Percentiles rank a stretch among this genome's conserved stretches.
Evolutionary conservation across 2,329 filamentous ascomycete genomes (phyloP).

Genomic region (Colletotrichum euphorbiae): DNA sequence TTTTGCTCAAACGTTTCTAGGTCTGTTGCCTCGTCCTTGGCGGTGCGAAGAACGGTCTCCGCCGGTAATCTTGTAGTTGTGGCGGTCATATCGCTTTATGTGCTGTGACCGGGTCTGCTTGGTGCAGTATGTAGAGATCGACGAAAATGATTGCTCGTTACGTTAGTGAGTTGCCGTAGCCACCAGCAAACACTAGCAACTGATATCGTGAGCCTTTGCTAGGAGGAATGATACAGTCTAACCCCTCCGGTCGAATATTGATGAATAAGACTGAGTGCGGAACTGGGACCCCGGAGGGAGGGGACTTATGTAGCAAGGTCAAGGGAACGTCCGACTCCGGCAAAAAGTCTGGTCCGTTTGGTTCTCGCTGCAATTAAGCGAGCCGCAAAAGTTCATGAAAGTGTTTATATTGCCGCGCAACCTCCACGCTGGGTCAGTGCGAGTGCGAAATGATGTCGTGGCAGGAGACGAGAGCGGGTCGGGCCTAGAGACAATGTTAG

Average conservation of each 20-base stretch:
- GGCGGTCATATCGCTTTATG: background rate
- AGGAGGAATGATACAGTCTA: too few relatives aligned
- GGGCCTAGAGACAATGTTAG: background rate
- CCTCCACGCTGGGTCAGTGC: background rate
- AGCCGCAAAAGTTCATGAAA: background rate
- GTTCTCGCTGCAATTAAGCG: conserved; percentile 7
- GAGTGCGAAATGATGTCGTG: conserved; percentile 12
- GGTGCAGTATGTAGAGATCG: too few relatives aligned
- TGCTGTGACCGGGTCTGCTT: too few relatives aligned
- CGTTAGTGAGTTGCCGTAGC: too few relatives aligned
- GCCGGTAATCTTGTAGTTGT: conserved; percentile 13
- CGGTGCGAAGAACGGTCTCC: conserved; percentile 31
- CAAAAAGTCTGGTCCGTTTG: too few relatives aligned
- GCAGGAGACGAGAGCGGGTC: conserved; percentile 2
- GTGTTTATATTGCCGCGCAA: conserved; percentile 3
- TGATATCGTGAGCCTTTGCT: too few relatives aligned
- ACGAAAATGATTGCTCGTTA: too few relatives aligned
- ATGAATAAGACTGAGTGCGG: background rate
- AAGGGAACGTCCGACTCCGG: too few relatives aligned
- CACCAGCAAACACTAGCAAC: too few relatives aligned
- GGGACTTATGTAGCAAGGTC: background rate
- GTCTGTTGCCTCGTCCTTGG: conserved; percentile 31
- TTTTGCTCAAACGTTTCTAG: conserved; percentile 34
- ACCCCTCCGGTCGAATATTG: too few relatives aligned
- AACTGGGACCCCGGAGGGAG: background rate